Evolutionary conservation across 345 rosid genomes (phyloP), one percentile per base, ranked within the genome.

Genomic region (Acer saccharum): DNA sequence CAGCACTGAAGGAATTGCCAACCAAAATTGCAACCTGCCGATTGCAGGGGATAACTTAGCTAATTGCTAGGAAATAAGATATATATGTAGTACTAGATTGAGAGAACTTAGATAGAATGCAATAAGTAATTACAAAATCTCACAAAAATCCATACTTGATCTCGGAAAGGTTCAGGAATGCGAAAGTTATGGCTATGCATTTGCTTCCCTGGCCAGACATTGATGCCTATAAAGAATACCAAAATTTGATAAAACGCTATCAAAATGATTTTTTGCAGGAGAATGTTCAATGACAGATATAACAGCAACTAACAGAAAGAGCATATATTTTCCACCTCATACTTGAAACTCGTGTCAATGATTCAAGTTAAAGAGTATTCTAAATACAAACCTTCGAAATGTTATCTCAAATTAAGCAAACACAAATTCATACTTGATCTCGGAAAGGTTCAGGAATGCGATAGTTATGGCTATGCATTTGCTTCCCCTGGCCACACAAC

Each of bases 161-260:
- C 92, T 29, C 63, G 88, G 55, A 88, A 93, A 11, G 89, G 91
- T 67, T 89, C 90, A 0, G 96, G 94, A 70, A 77, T 54, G 10
- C 99, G 91, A 48, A 92, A 93, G 54, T 87, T 93, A 86, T 93
- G 98, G 74, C 99, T 92, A 83, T 95, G 93, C 80, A 91, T 84
- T 83, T 92, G 94, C 82, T 87, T 91, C 77, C 99, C 98, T 7
- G 96, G 98, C 99, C 99, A 95, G 20, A 77, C 75, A 78, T 84
- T 44, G 69, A 92, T 83, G 66, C 99, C 99, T 92, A 81, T 50
- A 46, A 14, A 64, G 58, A 10, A 39, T 3, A 60, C 25, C 63
- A 20, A n/a, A n/a, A 63, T 21, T 20, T 23, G 0, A 23, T 1
- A 23, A 23, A 23, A 23, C 25, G 25, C 25, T 23, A 23, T 23